Evolutionary conservation across 805 yeast genomes (phyloP).

Genomic region (Spathaspora girioi): DNA sequence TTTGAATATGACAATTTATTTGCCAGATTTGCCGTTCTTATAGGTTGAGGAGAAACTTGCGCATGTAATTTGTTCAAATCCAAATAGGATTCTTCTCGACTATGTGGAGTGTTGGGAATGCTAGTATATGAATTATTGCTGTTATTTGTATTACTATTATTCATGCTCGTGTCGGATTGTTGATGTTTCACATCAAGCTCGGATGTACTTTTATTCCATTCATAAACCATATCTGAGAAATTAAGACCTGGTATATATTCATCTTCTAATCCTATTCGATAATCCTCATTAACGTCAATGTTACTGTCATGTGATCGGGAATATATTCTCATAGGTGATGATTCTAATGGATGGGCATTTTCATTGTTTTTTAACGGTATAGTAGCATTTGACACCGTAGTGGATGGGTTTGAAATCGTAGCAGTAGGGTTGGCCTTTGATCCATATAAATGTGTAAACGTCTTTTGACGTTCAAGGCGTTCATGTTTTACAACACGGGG

Average conservation of each 20-base stretch:
- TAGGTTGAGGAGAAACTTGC: slow-evolving; percentile 42
- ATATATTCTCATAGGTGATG: slow-evolving; percentile 20
- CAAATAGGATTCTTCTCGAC: slow-evolving; percentile 34
- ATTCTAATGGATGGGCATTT: background rate
- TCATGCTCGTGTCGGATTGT: background rate
- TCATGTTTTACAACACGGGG: slow-evolving; percentile 26
- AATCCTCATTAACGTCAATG: slow-evolving; percentile 9
- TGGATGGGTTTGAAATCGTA: background rate
- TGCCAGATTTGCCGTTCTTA: slow-evolving; percentile 12
- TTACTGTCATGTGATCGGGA: slow-evolving; percentile 27
- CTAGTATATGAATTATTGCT: slow-evolving; percentile 14
- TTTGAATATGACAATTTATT: slow-evolving; percentile 15
- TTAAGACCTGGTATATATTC: slow-evolving; percentile 75
- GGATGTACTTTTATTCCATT: slow-evolving; percentile 39
- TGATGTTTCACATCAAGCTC: slow-evolving; percentile 10
- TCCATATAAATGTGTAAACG: slow-evolving; percentile 4
- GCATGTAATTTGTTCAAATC: slow-evolving; percentile 42
- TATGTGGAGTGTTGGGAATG: slow-evolving; percentile 21
- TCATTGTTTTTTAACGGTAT: background rate
- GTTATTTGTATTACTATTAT: slow-evolving; percentile 2
- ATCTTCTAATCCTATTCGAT: slow-evolving; percentile 55
- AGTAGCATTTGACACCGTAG: background rate
- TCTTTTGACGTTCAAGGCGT: slow-evolving; percentile 10
- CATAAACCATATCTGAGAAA: slow-evolving; percentile 44
- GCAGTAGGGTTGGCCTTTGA: background rate